phyloP scores from a whole-genome alignment of 208 protist species.

The Wallacemonas sp. region DNA sequence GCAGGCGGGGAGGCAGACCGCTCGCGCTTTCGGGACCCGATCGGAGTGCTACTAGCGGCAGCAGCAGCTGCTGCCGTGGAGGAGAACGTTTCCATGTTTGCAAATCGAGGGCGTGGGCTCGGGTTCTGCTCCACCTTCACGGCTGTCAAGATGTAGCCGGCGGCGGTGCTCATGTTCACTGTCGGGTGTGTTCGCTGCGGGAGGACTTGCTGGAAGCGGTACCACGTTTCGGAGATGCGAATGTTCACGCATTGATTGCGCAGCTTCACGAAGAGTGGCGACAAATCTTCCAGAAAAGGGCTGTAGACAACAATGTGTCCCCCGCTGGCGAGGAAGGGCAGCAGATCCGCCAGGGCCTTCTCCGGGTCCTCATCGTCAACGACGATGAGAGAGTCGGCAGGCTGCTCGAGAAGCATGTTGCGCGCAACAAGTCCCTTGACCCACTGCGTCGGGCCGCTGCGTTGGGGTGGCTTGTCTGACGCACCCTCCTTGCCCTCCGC shows the following conservation, averaged over 20 bases:
- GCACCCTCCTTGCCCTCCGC: background rate
- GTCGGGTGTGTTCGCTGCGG: constrained; percentile 92
- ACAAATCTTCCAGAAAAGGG: constrained; percentile 82
- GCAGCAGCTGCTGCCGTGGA: background rate
- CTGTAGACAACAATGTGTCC: constrained; percentile 89
- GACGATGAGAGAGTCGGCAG: constrained; percentile 79
- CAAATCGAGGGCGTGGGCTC: constrained; percentile 22
- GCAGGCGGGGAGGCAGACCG: background rate
- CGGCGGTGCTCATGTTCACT: constrained; percentile 91
- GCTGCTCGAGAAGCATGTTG: constrained; percentile 44
- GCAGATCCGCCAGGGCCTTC: constrained; percentile 47
- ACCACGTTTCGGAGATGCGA: constrained; percentile 92
- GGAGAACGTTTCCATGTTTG: background rate
- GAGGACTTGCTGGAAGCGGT: constrained; percentile 93
- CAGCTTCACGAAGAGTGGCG: constrained; percentile 55
- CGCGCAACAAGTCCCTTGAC: constrained; percentile 72
- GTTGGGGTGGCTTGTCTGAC: background rate
- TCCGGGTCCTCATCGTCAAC: constrained; percentile 45
- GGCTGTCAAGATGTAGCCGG: constrained; percentile 90
- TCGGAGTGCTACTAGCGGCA: background rate
- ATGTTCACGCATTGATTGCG: constrained; percentile 80
- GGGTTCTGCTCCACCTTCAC: constrained; percentile 67
- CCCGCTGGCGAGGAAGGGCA: constrained; percentile 74
- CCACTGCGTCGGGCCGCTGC: constrained; percentile 60
- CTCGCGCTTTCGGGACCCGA: background rate